Base-by-base conservation (phyloP, 2,329 filamentous ascomycete species). In the Rhynchosporium agropyri region DNA sequence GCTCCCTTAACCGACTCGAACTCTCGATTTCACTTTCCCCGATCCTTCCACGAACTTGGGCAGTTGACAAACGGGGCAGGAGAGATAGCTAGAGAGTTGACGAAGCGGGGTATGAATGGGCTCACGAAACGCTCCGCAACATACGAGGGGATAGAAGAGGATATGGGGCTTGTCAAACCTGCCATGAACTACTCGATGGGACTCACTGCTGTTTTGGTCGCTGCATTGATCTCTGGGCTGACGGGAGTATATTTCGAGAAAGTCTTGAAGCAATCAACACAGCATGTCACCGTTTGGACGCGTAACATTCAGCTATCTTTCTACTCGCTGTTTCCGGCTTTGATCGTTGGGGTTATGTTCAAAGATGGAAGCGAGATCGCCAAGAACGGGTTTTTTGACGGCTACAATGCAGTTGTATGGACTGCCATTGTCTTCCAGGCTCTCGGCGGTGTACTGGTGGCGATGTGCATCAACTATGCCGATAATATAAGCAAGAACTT, bases 401-500 rank as follows among this genome's bases (percentile, higher is more conserved):
- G 95, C 2, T 99, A 98, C 78, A 97, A 96, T 74, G 89, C 86
- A 82, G 83, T 94, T 26, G 94, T 98, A 3, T 97, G 93, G 92
- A 81, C 86, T 4, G 90, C 92, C 4, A 90, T 98, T 69, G 74
- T 87, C 5, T 83, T 95, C 63, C 95, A 99, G 75, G 90, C 93
- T 0, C 78, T 88, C 42, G 93, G 93, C 38, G 95, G 94, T 29
- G 84, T 98, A 33, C 79, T 96, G n/a, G 88, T 91, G 9, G 90
- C 89, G 1, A 82, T 95, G 64, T 91, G 89, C 74, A 89, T 95
- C 75, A 90, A 89, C 66, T 91, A 92, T 73, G 87, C 90, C 4
- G 90, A 95, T 78, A 96, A 95, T 72, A 96, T 96, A 74, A 89
- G 91, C 63, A 96, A 96, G 80, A 97, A 95, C 74, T 93, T 96